Percentiles rank a stretch among this genome's conserved stretches.
Conservation (phyloP, 129 eudicot genomes). For the Centella asiatica region DNA sequence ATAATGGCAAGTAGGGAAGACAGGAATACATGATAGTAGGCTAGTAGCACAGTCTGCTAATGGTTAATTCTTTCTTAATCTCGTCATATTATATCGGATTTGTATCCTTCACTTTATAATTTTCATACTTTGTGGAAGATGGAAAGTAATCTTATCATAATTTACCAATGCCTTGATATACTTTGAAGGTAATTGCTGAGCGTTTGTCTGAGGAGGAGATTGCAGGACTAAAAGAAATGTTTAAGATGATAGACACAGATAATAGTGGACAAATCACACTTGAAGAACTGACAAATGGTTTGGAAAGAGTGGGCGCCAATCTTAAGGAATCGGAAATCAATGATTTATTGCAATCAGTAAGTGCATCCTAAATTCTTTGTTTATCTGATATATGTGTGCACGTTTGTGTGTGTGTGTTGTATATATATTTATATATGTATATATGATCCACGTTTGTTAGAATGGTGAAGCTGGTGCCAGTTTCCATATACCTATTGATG, state of each 20-base stretch:
- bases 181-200: slow-evolving; percentile 56
- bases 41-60: not conserved
- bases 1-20: not conserved
- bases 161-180: not conserved
- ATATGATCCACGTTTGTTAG: too few species aligned
- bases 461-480: too few species aligned
- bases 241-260: slow-evolving; percentile 53
- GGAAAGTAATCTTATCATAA: not conserved
- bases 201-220: slow-evolving; percentile 64
- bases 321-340: slow-evolving; percentile 51
- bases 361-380: slow-evolving; percentile 3
- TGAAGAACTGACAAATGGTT: slow-evolving; percentile 57
- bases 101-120: not conserved
- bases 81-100: not conserved
- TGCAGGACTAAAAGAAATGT: slow-evolving; percentile 58
- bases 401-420: too few species aligned
- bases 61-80: not conserved
- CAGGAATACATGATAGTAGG: not conserved
- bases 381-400: too few species aligned
- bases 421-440: too few species aligned
- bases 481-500: too few species aligned
- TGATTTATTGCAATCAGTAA: slow-evolving; percentile 51
- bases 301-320: slow-evolving; percentile 55
- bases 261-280: slow-evolving; percentile 60
- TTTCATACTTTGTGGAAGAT: not conserved